Conservation (phyloP, 176 grass and related monocot genomes). For the barley (Hordeum vulgare) region MorexV3_pseudomolecules_assembly NC_058521.1:478821592-478822091, state of each 20-base stretch:
- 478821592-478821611: slow-evolving; percentile 41
- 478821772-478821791: slow-evolving; percentile 83
- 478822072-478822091: neutral
- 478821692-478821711: neutral
- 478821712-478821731: neutral
- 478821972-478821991: neutral
- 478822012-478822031: neutral
- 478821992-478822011: neutral
- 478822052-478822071: neutral
- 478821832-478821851: slow-evolving; percentile 78
- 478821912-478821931: neutral
- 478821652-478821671: slow-evolving; percentile 37
- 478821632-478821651: slow-evolving; percentile 89
- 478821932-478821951: neutral
- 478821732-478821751: slow-evolving; percentile 10
- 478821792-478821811: slow-evolving; percentile 49
- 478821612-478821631: slow-evolving; percentile 64
- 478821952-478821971: neutral
- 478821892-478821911: slow-evolving; percentile 65
- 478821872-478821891: slow-evolving; percentile 57
- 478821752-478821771: slow-evolving; percentile 57
- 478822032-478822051: neutral
- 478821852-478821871: slow-evolving; percentile 59
- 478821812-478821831: slow-evolving; percentile 72
- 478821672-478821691: slow-evolving; percentile 18